Conservation (phyloP, 2,329 filamentous ascomycete species). For the Colletotrichum sansevieriae region DNA sequence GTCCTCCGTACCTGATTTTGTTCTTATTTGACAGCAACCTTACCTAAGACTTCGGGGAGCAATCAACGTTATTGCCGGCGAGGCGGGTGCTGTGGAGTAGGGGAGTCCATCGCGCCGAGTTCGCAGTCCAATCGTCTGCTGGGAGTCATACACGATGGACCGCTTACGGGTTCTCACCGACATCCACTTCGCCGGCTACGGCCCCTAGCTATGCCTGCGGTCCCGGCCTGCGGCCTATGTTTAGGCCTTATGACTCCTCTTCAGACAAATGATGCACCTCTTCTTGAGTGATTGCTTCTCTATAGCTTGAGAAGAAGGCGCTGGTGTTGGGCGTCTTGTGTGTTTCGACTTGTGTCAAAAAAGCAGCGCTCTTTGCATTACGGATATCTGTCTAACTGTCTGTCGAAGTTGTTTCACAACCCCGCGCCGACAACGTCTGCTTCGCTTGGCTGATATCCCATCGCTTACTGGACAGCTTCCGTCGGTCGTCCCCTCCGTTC, state of each 20-base stretch:
- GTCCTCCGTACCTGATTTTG: too few species aligned
- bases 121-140: constrained; percentile 27
- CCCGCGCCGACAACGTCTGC: neutral
- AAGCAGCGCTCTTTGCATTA: constrained; percentile 30
- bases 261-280: constrained; percentile 30
- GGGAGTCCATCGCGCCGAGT: constrained; percentile 22
- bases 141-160: constrained; percentile 36
- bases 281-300: constrained; percentile 11
- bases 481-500: neutral
- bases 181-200: constrained; percentile 36
- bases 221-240: constrained; percentile 18
- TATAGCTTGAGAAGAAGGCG: neutral
- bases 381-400: constrained; percentile 5
- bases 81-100: constrained; percentile 33
- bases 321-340: constrained; percentile 10
- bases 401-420: neutral
- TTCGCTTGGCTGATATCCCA: neutral
- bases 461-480: neutral
- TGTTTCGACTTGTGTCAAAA: constrained; percentile 17
- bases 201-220: constrained; percentile 24
- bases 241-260: constrained; percentile 16
- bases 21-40: constrained; percentile 39
- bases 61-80: constrained; percentile 41
- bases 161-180: constrained; percentile 34
- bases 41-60: constrained; percentile 40